Evolutionary conservation across 2,329 filamentous ascomycete species (phyloP).

Genomic region (Thielaviopsis cerberus): DNA sequence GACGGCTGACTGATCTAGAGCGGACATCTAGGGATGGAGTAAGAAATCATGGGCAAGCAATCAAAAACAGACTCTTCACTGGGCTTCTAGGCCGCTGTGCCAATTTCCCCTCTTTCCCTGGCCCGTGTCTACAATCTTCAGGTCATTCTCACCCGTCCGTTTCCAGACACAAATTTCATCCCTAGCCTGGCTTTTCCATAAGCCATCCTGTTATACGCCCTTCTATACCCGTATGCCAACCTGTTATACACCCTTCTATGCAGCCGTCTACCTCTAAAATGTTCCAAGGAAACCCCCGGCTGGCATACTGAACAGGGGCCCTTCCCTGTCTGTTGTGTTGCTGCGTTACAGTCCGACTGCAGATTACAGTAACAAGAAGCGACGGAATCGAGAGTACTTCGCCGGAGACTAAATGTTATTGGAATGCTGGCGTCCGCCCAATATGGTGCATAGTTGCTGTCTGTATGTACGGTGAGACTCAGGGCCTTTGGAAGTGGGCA

Average conservation of each 20-base stretch:
- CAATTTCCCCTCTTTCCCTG: background rate
- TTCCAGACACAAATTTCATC: background rate
- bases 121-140: background rate
- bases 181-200: background rate
- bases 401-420: background rate
- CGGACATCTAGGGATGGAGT: background rate
- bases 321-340: background rate
- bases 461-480: no score
- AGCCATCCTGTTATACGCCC: no score
- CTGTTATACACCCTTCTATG: background rate
- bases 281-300: background rate
- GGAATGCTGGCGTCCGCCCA: background rate
- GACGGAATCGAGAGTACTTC: no score
- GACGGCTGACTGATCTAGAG: no score
- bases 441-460: background rate
- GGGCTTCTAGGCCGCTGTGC: no score
- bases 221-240: no score
- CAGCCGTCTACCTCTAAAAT: background rate
- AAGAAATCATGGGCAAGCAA: no score
- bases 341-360: background rate
- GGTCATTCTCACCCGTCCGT: background rate
- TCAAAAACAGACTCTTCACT: background rate
- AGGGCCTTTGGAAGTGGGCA: background rate
- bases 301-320: background rate
- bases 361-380: background rate